phyloP scores from a whole-genome alignment of 1,284 basidiomycete species.

The Ustilago crameri region DNA sequence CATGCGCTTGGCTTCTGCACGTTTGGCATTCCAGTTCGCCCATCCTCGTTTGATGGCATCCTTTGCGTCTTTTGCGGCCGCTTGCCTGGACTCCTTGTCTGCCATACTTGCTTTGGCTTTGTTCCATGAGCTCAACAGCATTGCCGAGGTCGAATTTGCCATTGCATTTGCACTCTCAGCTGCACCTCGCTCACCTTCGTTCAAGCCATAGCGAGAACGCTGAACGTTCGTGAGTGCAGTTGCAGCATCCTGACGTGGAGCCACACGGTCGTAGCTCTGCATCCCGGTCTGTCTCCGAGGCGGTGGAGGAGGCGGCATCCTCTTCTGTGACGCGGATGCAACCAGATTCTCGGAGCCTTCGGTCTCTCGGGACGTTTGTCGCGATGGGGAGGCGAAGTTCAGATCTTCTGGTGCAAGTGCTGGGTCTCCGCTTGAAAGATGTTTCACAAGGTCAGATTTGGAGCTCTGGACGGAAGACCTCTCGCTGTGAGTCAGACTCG shows the following conservation, averaged over 20 bases:
- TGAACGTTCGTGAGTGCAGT: constrained; percentile 37
- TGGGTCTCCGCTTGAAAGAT: not conserved
- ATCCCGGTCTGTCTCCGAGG: constrained; percentile 19
- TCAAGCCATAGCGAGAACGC: constrained; percentile 36
- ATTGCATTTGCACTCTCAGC: constrained; percentile 12
- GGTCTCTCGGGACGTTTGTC: constrained; percentile 4
- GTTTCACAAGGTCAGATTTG: constrained; percentile 13
- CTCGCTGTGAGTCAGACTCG: constrained; percentile 29
- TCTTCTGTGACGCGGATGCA: constrained; percentile 5
- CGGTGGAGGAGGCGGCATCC: constrained; percentile 28
- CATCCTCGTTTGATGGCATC: constrained; percentile 64
- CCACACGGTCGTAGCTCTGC: constrained; percentile 4
- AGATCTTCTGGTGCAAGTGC: not conserved
- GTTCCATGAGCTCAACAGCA: constrained; percentile 55
- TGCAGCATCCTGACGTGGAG: constrained; percentile 30
- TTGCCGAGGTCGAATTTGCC: constrained; percentile 23
- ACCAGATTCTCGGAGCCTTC: not conserved
- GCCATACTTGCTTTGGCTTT: constrained; percentile 64
- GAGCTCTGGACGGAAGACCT: constrained; percentile 31
- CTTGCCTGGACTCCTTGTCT: constrained; percentile 62
- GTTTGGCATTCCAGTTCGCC: constrained; percentile 61
- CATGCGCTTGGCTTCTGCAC: constrained; percentile 29
- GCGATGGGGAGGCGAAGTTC: constrained; percentile 3
- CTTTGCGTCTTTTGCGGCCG: constrained; percentile 61
- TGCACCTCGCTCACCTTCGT: constrained; percentile 13